Base-by-base conservation (phyloP, 805 yeast species). In the Candida palmyrensis region DNA sequence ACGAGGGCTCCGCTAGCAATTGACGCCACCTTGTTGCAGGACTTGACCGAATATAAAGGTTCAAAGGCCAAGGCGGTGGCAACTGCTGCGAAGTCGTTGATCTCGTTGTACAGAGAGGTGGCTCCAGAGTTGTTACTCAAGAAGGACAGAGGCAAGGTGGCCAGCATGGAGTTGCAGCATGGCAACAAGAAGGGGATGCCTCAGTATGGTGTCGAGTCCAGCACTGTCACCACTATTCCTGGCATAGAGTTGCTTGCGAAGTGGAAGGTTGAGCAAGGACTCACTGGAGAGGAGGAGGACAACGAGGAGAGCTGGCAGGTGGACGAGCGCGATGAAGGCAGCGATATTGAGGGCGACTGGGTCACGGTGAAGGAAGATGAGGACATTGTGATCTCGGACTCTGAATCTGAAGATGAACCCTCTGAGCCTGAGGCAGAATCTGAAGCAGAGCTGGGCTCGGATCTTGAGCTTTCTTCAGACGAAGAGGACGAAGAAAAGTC, bases 1-100 rank as follows among this genome's bases (percentile, higher is more conserved):
- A 61, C 96, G 2, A 80, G 99, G 68, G 94, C 95, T 8, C 97
- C 98, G 11, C 68, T 90, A 43, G 96, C 97, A 17, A 88, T 92
- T 48, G 97, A 88, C 33, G 80, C 83, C 35, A 77, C 89, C 2
- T 65, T 92, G 32, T 66, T 92, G 39, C 97, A 89, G 46, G 99
- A 92, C 61, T 71, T 92, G 53, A 73, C 82, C 6, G 95, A 79
- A 42, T 92, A 92, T 59, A 85, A 83, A 55, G 94, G 94, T 3
- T 88, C 97, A 18, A 92, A 92, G 59, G 72, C 96, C 26, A 92
- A 92, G 63, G 78, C 95, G 10, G 99, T 92, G 18, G 79, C 80
- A 66, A 84, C 82, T 78, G 98, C 97, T 30, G 96, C 98, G 1
- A 77, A 94, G 47, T 76, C 92, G 4, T 71, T 92, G 59, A 77